Conservation (phyloP, 805 yeast genomes). For the Ogataea angusta region DNA sequence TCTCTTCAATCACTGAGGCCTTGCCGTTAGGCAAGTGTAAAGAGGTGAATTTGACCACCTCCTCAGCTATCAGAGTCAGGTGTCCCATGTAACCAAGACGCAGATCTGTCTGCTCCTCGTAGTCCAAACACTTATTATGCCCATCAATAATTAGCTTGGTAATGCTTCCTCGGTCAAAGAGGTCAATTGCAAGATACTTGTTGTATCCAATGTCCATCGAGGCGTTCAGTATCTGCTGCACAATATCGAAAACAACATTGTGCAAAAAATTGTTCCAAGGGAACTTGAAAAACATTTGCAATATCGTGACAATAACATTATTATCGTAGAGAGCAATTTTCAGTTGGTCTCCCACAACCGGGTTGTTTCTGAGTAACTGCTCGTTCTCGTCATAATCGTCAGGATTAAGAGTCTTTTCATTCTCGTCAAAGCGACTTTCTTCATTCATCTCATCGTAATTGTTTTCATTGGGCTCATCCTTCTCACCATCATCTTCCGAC, state of each 20-base stretch:
- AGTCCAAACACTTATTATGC: slow-evolving; percentile 53
- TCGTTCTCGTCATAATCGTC: slow-evolving; percentile 26
- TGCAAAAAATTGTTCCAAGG: slow-evolving; percentile 98
- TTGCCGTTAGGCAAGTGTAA: slow-evolving; percentile 40
- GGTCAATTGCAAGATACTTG: slow-evolving; percentile 67
- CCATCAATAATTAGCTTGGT: slow-evolving; percentile 58
- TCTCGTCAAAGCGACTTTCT: slow-evolving; percentile 23
- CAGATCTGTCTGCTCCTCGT: slow-evolving; percentile 57
- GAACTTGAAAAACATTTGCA: slow-evolving; percentile 65
- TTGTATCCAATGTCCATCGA: slow-evolving; percentile 77
- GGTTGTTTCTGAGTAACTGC: slow-evolving; percentile 44
- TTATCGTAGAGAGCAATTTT: slow-evolving; percentile 80
- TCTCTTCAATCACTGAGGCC: slow-evolving; percentile 49
- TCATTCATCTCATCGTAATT: slow-evolving; percentile 14
- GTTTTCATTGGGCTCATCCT: slow-evolving; percentile 10
- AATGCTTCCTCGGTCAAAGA: slow-evolving; percentile 62
- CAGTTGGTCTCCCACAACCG: slow-evolving; percentile 76
- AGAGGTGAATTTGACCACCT: slow-evolving; percentile 75
- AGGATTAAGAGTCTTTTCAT: slow-evolving; percentile 21
- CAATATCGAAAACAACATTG: slow-evolving; percentile 93
- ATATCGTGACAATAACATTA: slow-evolving; percentile 61
- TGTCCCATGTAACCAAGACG: slow-evolving; percentile 98
- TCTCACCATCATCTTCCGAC: slow-evolving; percentile 5
- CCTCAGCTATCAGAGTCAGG: slow-evolving; percentile 88
- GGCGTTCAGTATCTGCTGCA: slow-evolving; percentile 92